Evolutionary conservation across 495 filamentous ascomycete genomes (phyloP), one percentile per base, ranked within the genome.

Genomic region (Opeltia flavorubescens): DNA sequence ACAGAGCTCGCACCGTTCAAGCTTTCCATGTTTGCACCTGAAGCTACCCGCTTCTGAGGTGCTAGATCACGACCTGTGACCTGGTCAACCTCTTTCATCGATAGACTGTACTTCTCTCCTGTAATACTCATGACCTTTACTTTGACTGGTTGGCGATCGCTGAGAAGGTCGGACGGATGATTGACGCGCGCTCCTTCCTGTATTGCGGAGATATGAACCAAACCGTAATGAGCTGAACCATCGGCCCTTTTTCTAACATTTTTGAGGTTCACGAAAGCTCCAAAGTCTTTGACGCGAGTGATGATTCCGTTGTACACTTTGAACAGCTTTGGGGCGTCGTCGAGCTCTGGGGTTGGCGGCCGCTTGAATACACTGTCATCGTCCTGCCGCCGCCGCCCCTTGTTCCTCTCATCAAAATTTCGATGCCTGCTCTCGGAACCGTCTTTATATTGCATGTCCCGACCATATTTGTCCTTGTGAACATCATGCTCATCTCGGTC

Each of bases 1-100:
- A 39, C 44, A 4, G 36, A n/a, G 9, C 50, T 30, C 33, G 39
- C 48, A 4, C 83, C 81, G 48, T 86, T 77, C 4, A 95, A 66
- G 4, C 75, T 74, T 59, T 86, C 80, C 79, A 83, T 84, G 54
- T 98, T 98, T 13, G 91, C 91, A 12, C 91, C 91, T 5, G 91
- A 94, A 27, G 83, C 84, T 49, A 98, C 69, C 48, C 85, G 75
- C 48, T 78, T 72, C 51, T 89, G 81, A 11, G 89, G 87, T 13
- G 80, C 77, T 20, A 94, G 66, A 59, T 98, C 89, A 55, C 77
- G 73, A 2, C 91, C 91, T 24, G 86, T 91, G 30, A 76, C 74
- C 59, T 98, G 91, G 52, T 98, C 93, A 12, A 93, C 91, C 44
- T 95, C 89, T 60, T 94, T 94, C 89, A 98, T 95, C 2, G 86